These are phyloP conservation scores for Amanita muscaria DNA, from an alignment of 768 basidiomycete genomes.

Conservation along the genomic window DNA sequence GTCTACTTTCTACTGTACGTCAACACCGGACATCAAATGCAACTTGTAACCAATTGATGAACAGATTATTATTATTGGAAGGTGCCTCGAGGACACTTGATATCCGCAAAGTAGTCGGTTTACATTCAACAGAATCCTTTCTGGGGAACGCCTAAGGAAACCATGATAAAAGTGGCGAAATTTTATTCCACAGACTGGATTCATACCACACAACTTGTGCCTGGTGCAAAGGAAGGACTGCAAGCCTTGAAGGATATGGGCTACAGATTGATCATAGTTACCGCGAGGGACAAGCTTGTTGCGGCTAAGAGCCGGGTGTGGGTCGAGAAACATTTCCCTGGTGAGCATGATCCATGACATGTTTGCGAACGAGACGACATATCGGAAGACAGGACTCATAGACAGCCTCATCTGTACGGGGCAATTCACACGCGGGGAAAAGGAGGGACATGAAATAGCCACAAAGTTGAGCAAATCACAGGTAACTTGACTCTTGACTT, in stretches of 20 bases:
- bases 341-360: slow-evolving; percentile 18
- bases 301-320: slow-evolving; percentile 57
- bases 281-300: slow-evolving; percentile 52
- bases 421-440: slow-evolving; percentile 51
- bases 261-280: slow-evolving; percentile 64
- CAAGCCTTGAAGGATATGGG: slow-evolving; percentile 51
- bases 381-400: slow-evolving; percentile 32
- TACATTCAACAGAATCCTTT: slow-evolving; percentile 33
- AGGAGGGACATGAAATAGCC: slow-evolving; percentile 34
- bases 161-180: slow-evolving; percentile 46
- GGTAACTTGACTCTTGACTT: slow-evolving; percentile 30
- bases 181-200: slow-evolving; percentile 50
- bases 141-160: slow-evolving; percentile 56
- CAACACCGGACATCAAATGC: neutral
- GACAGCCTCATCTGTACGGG: slow-evolving; percentile 64
- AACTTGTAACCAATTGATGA: slow-evolving; percentile 2
- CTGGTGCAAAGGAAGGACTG: slow-evolving; percentile 53
- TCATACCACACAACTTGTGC: slow-evolving; percentile 40
- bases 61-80: slow-evolving; percentile 74
- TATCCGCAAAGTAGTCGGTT: neutral
- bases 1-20: slow-evolving; percentile 54
- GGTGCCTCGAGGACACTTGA: slow-evolving; percentile 23
- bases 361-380: neutral
- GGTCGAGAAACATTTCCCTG: slow-evolving; percentile 58
- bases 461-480: slow-evolving; percentile 66